A percentile compares a stretch with the other conserved stretches of the same genome.
These are phyloP conservation scores for Sugiyamaella marilandica DNA, from an alignment of 805 yeast genomes.

Conservation along the genomic window DNA sequence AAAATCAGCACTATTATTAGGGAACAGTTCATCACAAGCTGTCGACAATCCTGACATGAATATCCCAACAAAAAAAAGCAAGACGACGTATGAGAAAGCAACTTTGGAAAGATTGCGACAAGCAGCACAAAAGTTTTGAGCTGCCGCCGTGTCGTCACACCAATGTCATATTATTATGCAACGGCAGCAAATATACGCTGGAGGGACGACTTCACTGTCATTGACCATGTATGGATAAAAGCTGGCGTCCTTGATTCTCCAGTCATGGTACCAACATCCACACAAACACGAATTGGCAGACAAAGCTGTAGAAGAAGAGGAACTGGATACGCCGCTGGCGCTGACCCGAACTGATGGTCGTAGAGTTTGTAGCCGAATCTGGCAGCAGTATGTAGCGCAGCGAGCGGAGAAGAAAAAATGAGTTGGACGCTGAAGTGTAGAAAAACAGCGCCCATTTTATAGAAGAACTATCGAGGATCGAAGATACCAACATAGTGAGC, in stretches of 20 bases:
- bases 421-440: constrained; percentile 53
- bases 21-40: no score
- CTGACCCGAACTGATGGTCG: constrained; percentile 54
- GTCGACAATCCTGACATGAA: no score
- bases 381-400: constrained; percentile 66
- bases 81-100: no score
- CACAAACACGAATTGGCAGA: constrained; percentile 70
- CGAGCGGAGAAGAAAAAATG: constrained; percentile 45
- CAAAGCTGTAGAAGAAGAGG: constrained; percentile 75
- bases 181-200: background rate
- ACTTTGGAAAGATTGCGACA: no score
- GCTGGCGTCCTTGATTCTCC: no score
- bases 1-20: background rate
- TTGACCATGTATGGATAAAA: no score
- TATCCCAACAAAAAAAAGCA: no score
- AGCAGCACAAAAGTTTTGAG: no score
- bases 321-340: constrained; percentile 82
- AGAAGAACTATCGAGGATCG: constrained; percentile 30
- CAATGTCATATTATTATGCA: background rate
- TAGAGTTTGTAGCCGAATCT: constrained; percentile 43
- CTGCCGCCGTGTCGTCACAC: no score
- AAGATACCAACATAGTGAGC: constrained; percentile 32
- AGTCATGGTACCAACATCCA: constrained; percentile 51
- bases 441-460: constrained; percentile 48
- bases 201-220: background rate